A percentile compares a stretch with the other conserved stretches of the same genome.
These are phyloP conservation scores for Scedosporium apiospermum DNA, from an alignment of 2,329 filamentous ascomycete genomes.

Conservation along the genomic window DNA sequence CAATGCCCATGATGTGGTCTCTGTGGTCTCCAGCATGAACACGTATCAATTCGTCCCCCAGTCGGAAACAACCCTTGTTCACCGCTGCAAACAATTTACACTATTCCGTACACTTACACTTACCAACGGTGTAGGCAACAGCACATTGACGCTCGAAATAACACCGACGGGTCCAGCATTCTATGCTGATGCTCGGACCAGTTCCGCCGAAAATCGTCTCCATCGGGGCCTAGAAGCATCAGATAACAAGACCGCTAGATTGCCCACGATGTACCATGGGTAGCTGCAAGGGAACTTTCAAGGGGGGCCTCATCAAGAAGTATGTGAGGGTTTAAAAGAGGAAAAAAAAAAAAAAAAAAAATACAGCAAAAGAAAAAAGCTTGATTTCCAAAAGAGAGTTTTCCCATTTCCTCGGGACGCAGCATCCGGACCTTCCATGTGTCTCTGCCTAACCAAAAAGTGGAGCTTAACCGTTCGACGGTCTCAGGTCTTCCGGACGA, in stretches of 20 bases:
- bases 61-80: background rate
- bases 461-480: background rate
- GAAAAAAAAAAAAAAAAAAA: background rate
- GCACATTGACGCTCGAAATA: background rate
- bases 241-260: background rate
- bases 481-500: background rate
- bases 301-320: background rate
- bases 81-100: background rate
- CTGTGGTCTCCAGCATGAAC: background rate
- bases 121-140: background rate
- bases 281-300: background rate
- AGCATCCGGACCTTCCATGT: background rate
- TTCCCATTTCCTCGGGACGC: background rate
- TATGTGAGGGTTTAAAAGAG: background rate
- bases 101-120: no score
- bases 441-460: background rate
- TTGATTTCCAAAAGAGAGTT: background rate
- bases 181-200: background rate
- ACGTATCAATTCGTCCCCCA: background rate
- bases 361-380: background rate
- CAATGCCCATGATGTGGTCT: background rate
- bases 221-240: background rate
- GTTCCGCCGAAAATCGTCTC: background rate
- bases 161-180: background rate
- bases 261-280: background rate